Percentiles rank a stretch among this genome's conserved stretches.
phyloP scores from a whole-genome alignment of 768 basidiomycete genomes.

The Tulasnella sp. region DNA sequence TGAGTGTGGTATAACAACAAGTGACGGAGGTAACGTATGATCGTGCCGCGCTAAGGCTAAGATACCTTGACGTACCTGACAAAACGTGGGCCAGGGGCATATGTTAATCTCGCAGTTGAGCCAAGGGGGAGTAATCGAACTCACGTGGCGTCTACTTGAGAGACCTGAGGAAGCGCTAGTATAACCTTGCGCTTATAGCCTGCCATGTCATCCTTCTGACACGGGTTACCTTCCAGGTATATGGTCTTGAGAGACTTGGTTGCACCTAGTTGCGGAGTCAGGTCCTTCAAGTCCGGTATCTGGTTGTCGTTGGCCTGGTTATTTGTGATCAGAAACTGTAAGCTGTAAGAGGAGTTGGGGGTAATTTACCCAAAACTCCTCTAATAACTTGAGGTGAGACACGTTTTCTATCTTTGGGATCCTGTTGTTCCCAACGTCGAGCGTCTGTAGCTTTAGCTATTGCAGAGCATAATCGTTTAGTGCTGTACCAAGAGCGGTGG shows the following conservation, averaged over 20 bases:
- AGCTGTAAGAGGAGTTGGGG: neutral
- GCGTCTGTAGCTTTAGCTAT: conserved; percentile 57
- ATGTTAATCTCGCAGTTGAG: no score
- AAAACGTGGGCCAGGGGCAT: no score
- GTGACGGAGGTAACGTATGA: no score
- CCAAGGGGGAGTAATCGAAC: no score
- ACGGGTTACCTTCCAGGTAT: conserved; percentile 92
- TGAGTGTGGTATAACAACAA: no score
- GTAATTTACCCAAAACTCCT: conserved; percentile 81
- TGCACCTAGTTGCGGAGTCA: conserved; percentile 54
- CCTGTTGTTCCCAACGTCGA: conserved; percentile 83
- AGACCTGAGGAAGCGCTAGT: conserved; percentile 73
- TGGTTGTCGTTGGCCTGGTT: conserved; percentile 79
- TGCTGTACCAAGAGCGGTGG: neutral
- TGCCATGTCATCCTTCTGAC: conserved; percentile 62
- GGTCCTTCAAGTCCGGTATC: conserved; percentile 52
- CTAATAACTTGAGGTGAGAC: conserved; percentile 59
- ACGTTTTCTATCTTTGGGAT: conserved; percentile 69
- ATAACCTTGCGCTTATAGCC: conserved; percentile 83
- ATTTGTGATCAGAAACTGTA: neutral
- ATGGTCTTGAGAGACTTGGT: conserved; percentile 64
- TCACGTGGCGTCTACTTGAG: conserved; percentile 93
- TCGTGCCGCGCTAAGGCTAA: no score
- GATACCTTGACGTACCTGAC: no score
- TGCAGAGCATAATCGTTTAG: neutral